Evolutionary conservation across 2,329 filamentous ascomycete genomes (phyloP).

Genomic region (Colletotrichum sansevieriae): DNA sequence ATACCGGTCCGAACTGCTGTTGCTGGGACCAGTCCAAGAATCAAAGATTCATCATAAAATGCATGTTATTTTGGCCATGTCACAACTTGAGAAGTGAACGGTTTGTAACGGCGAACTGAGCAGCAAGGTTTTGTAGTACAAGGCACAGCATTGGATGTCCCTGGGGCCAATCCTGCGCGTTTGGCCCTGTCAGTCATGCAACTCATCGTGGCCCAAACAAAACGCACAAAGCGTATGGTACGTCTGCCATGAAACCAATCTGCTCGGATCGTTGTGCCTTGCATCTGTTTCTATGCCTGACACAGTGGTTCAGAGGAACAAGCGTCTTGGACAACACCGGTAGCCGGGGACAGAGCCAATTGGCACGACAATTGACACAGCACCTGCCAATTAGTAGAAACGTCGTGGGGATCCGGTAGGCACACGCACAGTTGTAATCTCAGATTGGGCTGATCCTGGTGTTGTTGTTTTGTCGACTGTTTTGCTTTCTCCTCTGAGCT

Average conservation of each 20-base stretch:
- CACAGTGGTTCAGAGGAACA: background rate
- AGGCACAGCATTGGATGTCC: constrained; percentile 3
- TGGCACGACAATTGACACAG: background rate
- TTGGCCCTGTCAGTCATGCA: constrained; percentile 30
- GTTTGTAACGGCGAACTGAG: background rate
- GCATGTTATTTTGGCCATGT: background rate
- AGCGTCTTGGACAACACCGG: background rate
- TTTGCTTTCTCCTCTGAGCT: background rate
- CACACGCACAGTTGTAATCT: constrained; percentile 22
- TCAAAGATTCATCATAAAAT: background rate
- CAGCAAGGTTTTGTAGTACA: background rate
- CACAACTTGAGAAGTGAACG: background rate
- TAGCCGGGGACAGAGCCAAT: background rate
- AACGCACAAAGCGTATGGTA: constrained; percentile 29
- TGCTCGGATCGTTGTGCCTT: constrained; percentile 27
- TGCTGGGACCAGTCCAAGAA: constrained; percentile 1
- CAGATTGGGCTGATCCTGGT: background rate
- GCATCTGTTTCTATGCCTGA: constrained; percentile 20
- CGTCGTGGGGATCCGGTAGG: background rate
- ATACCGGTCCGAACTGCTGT: constrained; percentile 18
- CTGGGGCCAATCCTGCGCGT: constrained; percentile 2
- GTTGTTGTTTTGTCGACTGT: background rate
- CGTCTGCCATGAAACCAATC: constrained; percentile 29
- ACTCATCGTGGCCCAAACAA: constrained; percentile 28
- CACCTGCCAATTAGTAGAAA: constrained; percentile 5